A percentile compares a stretch with the other conserved stretches of the same genome.
These are phyloP conservation scores for Globisporangium spinosum DNA, from an alignment of 352 stramenopile genomes.

Conservation along the genomic window DNA sequence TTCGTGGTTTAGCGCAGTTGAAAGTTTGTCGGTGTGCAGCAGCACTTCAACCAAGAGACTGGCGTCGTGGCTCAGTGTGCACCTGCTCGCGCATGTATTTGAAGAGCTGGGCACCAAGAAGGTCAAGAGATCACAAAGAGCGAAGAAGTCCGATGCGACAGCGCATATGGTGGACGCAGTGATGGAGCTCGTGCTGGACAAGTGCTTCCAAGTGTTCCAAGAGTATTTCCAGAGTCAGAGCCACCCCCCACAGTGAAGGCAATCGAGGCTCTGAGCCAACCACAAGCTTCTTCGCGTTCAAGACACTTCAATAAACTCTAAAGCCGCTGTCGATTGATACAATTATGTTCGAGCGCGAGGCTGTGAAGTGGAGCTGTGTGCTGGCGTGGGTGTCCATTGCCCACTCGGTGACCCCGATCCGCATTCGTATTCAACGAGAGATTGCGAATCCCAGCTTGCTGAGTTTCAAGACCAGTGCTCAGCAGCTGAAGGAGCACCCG, in stretches of 20 bases:
- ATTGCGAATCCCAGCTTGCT: slow-evolving; percentile 25
- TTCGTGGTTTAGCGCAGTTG: not conserved
- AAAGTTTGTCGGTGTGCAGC: not conserved
- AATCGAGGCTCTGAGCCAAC: slow-evolving; percentile 20
- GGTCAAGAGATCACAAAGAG: not conserved
- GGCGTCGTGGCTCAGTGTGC: slow-evolving; percentile 46
- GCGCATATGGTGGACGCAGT: not conserved
- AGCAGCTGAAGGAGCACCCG: slow-evolving; percentile 28
- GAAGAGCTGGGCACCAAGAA: slow-evolving; percentile 2
- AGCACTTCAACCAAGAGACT: slow-evolving; percentile 13
- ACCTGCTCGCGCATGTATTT: slow-evolving; percentile 35
- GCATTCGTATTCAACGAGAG: slow-evolving; percentile 36
- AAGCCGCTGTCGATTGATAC: slow-evolving; percentile 10
- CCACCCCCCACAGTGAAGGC: not conserved
- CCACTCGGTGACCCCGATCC: slow-evolving; percentile 24
- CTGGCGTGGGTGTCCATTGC: slow-evolving; percentile 21
- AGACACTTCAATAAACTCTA: slow-evolving; percentile 15
- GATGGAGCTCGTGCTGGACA: slow-evolving; percentile 30
- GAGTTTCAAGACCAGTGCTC: slow-evolving; percentile 12
- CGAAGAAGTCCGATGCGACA: not conserved
- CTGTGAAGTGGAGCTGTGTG: slow-evolving; percentile 25
- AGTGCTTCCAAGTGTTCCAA: slow-evolving; percentile 49
- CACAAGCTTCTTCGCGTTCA: slow-evolving; percentile 57
- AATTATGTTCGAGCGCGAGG: slow-evolving; percentile 21
- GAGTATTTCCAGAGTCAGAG: slow-evolving; percentile 37